Evolutionary conservation across 2,329 filamentous ascomycete species (phyloP).

Genomic region (Lomentospora prolificans): DNA sequence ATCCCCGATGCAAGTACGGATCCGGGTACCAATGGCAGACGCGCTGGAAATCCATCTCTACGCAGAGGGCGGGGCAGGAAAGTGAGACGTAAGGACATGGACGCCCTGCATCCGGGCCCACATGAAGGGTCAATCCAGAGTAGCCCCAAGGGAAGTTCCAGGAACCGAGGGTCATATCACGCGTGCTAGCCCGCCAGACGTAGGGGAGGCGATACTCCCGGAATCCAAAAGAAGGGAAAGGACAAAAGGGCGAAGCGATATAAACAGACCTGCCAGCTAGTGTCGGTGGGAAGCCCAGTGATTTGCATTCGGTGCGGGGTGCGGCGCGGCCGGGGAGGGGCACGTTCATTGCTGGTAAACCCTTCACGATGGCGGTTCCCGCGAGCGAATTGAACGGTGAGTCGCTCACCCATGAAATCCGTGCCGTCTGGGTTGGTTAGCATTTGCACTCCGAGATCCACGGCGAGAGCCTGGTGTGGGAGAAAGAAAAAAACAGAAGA

Average conservation of each 20-base stretch:
- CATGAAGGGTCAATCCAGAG: neutral
- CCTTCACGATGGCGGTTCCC: conserved; percentile 55
- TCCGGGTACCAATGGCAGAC: neutral
- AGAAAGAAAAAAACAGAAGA: conserved; percentile 18
- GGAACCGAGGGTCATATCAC: neutral
- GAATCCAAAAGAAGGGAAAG: conserved; percentile 25
- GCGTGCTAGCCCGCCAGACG: neutral
- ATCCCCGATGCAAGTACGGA: neutral
- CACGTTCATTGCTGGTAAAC: conserved; percentile 42
- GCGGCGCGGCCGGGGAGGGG: conserved; percentile 69
- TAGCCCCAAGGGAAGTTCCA: neutral
- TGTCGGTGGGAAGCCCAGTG: conserved; percentile 91
- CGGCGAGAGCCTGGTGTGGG: neutral
- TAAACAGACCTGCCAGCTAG: conserved; percentile 99
- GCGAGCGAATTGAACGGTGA: conserved; percentile 96
- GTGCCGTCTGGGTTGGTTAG: conserved; percentile 63
- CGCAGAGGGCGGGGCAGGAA: neutral
- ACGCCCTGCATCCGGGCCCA: neutral
- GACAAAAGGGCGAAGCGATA: conserved; percentile 45
- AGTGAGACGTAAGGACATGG: neutral
- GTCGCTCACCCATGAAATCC: conserved; percentile 93
- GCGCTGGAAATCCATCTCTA: neutral
- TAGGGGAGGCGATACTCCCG: conserved; percentile 20
- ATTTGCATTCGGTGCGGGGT: conserved; percentile 97
- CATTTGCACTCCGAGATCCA: conserved; percentile 4